phyloP scores from a whole-genome alignment of 129 eudicot genomes.

The Ambrosia trifida region DNA sequence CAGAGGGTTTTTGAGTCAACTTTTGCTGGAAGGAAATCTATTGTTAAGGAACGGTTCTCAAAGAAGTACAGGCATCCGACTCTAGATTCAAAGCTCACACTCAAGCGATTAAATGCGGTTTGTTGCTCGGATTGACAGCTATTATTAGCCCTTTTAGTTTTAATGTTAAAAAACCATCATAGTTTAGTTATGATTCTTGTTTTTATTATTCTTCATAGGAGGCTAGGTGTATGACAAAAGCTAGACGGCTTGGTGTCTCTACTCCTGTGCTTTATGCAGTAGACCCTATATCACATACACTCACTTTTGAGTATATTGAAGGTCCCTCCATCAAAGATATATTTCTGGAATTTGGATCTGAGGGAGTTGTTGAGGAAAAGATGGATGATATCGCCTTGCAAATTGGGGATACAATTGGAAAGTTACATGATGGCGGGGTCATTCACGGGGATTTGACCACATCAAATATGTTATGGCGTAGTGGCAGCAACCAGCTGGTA shows the following conservation, averaged over 20 bases:
- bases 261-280: conserved; percentile 90
- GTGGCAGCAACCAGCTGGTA: conserved; percentile 75
- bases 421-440: conserved; percentile 93
- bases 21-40: conserved; percentile 75
- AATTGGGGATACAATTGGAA: conserved; percentile 74
- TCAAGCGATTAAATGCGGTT: conserved; percentile 87
- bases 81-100: conserved; percentile 82
- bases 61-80: conserved; percentile 91
- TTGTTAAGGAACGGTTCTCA: conserved; percentile 90
- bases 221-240: conserved; percentile 95
- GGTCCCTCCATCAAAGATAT: conserved; percentile 84
- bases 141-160: not conserved
- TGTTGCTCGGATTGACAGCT: conserved; percentile 30
- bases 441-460: conserved; percentile 96
- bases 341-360: conserved; percentile 71
- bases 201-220: conserved; percentile 49
- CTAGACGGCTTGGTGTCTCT: conserved; percentile 84
- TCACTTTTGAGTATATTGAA: conserved; percentile 80
- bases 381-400: conserved; percentile 80
- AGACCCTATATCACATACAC: conserved; percentile 57
- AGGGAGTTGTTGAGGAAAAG: conserved; percentile 70
- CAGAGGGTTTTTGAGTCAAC: conserved; percentile 88
- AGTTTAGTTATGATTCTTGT: conserved; percentile 10
- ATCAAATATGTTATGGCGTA: conserved; percentile 85
- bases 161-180: not conserved